Percentiles rank a stretch among this genome's conserved stretches.
These are phyloP conservation scores for Graphilbum ipis-grandicollis DNA, from an alignment of 2,329 filamentous ascomycete species.

Conservation along the genomic window DNA sequence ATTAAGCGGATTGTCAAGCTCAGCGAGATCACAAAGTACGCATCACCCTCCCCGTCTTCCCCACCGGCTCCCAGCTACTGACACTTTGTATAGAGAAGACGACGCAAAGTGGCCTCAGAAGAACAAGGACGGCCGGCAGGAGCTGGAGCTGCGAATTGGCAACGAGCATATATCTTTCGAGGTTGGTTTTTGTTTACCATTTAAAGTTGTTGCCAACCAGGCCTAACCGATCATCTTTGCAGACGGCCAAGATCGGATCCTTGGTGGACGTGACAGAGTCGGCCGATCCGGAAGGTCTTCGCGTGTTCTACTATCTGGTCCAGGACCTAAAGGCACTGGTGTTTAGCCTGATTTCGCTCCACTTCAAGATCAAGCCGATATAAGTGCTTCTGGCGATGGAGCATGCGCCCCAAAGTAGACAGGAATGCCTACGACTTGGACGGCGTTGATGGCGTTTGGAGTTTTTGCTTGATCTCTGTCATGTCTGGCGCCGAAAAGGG, in stretches of 20 bases:
- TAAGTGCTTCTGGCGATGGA: constrained; percentile 14
- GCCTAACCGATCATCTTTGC: no score
- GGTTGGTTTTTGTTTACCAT: no score
- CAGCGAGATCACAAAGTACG: constrained; percentile 91
- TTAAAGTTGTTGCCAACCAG: no score
- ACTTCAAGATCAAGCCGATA: constrained; percentile 89
- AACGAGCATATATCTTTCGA: constrained; percentile 97
- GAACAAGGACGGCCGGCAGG: constrained; percentile 96
- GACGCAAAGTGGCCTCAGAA: constrained; percentile 98
- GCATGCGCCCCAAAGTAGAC: no score
- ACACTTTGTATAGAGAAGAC: constrained; percentile 54
- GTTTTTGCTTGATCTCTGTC: no score
- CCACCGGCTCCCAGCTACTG: constrained; percentile 7
- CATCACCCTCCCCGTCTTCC: not conserved
- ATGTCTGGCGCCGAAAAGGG: no score
- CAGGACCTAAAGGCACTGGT: constrained; percentile 94
- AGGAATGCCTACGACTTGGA: no score
- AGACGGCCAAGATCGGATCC: constrained; percentile 98
- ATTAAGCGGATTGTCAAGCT: constrained; percentile 95
- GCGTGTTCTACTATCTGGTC: constrained; percentile 97
- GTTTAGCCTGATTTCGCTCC: constrained; percentile 87
- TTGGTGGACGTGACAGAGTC: constrained; percentile 94
- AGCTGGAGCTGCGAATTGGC: constrained; percentile 84
- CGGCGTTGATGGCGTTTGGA: no score
- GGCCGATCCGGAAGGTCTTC: constrained; percentile 82